Base-by-base conservation (phyloP, 495 filamentous ascomycete species). In the Niebla homalea region DNA sequence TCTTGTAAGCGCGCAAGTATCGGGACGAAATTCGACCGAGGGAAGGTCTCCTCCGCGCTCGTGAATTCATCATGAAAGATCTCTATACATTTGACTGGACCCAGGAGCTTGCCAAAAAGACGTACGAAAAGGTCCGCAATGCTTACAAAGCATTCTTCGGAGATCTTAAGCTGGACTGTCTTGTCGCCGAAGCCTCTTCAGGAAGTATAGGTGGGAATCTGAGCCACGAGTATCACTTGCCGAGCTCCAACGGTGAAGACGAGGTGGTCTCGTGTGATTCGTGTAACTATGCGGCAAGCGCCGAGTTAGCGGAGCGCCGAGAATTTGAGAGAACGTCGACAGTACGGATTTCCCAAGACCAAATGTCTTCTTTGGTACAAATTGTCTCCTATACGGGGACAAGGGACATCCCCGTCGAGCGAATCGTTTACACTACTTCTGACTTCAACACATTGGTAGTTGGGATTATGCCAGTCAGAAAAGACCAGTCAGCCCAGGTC, bases 11-110 rank as follows among this genome's bases (percentile, higher is more conserved):
- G 5, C 77, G 90, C 38, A 98, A 98, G 67, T 98, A 95, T 59
- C 79, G 92, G 43, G 90, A 98, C 68, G 92, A 98, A 60, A 74
- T 79, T 36, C 75, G 92, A 21, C 92, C 93, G 6, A 73, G 92
- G 35, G 84, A 94, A 56, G 93, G 92, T 12, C 71, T 97, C 2
- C 73, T 98, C 11, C 80, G 92, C n/a, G 84, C 87, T 0, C 80
- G 85, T 52, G 92, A 98, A 57, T 98, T 98, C 57, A 65, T 87
- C 48, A 98, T 98, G 92, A 98, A 98, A 66, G 92, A 98, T 64
- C 76, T 98, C 1, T 98, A 98, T 60, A 97, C 93, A 0, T 98
- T 98, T 57, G 92, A 98, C 64, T 67, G 70, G 48, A 82, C 67
- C 36, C 58, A 73, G 2, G 60, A 77, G 20, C 64, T 75, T 5